Base-by-base conservation (phyloP, 768 basidiomycete genomes). In the Clavulina sp. region DNA sequence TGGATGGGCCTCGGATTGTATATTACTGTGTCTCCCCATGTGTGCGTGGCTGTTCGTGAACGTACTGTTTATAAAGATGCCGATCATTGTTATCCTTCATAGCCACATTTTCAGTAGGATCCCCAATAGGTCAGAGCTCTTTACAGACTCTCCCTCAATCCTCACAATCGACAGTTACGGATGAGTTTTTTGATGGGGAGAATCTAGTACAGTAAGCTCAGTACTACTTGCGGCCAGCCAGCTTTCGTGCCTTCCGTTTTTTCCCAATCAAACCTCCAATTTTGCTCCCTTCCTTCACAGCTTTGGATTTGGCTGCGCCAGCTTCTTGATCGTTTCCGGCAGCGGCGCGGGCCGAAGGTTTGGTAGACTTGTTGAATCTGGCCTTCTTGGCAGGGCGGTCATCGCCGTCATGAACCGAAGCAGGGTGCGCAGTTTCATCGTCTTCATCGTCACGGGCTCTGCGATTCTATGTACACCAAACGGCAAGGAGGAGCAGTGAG, bases 161-260 rank as follows among this genome's bases (percentile, higher is more conserved):
- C n/a, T n/a, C n/a, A n/a, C n/a, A n/a, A n/a, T n/a, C n/a, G n/a
- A n/a, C n/a, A n/a, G n/a, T n/a, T n/a, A n/a, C n/a, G n/a, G n/a
- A n/a, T n/a, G n/a, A n/a, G n/a, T n/a, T n/a, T n/a, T n/a, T n/a
- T n/a, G n/a, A n/a, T n/a, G n/a, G n/a, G n/a, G n/a, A n/a, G n/a
- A n/a, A n/a, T n/a, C n/a, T n/a, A n/a, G n/a, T n/a, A n/a, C n/a
- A n/a, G n/a, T n/a, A n/a, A n/a, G n/a, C n/a, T n/a, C n/a, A n/a
- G n/a, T n/a, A n/a, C n/a, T n/a, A n/a, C n/a, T n/a, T n/a, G n/a
- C n/a, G n/a, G n/a, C n/a, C n/a, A n/a, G n/a, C n/a, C n/a, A n/a
- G n/a, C n/a, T n/a, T n/a, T n/a, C n/a, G n/a, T n/a, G n/a, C 43
- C 24, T 46, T 46, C 13, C 43, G 43, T 26, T 46, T 46, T 28